Evolutionary conservation across 148 eudicot species (phyloP), one percentile per base, ranked within the genome.

Genomic region (Fagopyrum homotropicum): DNA sequence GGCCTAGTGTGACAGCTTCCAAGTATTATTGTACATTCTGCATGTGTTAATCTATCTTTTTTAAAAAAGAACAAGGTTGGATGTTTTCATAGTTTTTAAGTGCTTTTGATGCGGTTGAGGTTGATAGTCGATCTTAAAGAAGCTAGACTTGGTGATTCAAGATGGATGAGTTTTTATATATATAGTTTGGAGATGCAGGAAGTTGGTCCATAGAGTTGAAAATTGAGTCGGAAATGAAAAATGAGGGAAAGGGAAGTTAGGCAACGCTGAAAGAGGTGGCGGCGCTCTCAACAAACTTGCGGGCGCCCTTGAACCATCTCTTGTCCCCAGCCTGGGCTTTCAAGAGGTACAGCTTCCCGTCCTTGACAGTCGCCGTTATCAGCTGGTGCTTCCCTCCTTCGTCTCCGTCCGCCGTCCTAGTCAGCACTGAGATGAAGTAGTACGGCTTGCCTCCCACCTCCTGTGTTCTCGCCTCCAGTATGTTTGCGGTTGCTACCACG

Each of bases 271-370:
- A 96, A 46, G 99, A 96, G 76, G 6, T 73, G 48, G 91, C 78
- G 19, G 98, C 80, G 63, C 76, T 87, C 85, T 96, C 98, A 5
- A 96, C 97, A n/a, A 84, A 92, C 82, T 82, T 96, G 72, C 73
- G 88, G 15, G 97, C 97, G 51, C 99, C 98, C 79, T 96, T 96
- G 82, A 96, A 96, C 99, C 99, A 96, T 89, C 99, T 89, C 88
- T 92, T 92, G 88, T 96, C 98, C 7, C 99, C 99, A 2, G 99
- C 99, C 78, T 96, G 98, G 40, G 99, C 97, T 86, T 96, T 96
- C 93, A 98, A 96, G 22, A 96, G 89, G 85, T 90, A 92, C 10
- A 95, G 91, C 84, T 95, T 91, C 9, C 97, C 96, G 49, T 83
- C 85, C 15, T 82, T 80, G n/a, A 88, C 86, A 0, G 87, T 87